Evolutionary conservation across 768 basidiomycete genomes (phyloP).

Genomic region (Russula dissimulans): DNA sequence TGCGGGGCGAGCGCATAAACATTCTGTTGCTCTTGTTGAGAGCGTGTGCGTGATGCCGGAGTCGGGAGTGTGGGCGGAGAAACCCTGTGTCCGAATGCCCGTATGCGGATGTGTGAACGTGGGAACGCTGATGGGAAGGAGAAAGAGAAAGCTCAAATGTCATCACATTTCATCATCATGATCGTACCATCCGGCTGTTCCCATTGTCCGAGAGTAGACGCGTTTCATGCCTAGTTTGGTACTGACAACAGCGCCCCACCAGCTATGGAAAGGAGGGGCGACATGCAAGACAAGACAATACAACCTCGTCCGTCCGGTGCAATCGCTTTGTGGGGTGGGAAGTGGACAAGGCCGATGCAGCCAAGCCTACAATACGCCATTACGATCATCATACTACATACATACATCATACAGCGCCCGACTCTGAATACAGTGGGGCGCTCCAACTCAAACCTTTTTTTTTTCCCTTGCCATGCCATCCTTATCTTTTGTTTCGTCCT

Average conservation of each 20-base stretch:
- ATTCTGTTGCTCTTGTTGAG: no score
- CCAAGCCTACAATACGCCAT: not conserved
- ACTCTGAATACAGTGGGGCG: not conserved
- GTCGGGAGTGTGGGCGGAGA: not conserved
- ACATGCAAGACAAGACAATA: not conserved
- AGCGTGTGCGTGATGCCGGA: not conserved
- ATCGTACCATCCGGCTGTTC: not conserved
- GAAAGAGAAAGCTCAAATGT: not conserved
- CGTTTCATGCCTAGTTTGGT: not conserved
- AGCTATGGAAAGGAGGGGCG: not conserved
- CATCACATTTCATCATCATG: not conserved
- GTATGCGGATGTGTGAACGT: not conserved
- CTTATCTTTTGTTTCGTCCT: no score
- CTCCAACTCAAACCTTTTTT: not conserved
- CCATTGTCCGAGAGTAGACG: not conserved
- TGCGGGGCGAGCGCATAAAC: not conserved
- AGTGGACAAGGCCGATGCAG: not conserved
- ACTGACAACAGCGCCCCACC: conserved; percentile 1
- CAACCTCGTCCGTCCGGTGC: not conserved
- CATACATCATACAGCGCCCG: not conserved
- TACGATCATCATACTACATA: not conserved
- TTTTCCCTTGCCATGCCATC: not conserved
- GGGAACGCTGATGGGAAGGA: not conserved
- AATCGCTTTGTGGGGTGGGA: not conserved
- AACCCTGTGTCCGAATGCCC: not conserved